Evolutionary conservation across 805 yeast genomes (phyloP).

Genomic region (Candida krabiensis): DNA sequence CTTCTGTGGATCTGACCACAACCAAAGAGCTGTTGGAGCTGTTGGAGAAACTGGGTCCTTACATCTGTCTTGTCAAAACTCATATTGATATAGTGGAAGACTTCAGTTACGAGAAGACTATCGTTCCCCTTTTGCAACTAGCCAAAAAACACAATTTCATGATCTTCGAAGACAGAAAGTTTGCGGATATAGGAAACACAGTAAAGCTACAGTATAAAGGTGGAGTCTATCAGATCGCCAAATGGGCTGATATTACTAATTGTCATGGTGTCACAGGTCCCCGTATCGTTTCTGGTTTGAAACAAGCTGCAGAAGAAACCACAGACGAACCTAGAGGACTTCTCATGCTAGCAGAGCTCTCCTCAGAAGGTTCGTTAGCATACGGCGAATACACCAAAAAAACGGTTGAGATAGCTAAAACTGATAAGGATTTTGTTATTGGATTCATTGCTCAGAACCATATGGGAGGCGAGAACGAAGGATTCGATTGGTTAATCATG

Average conservation of each 20-base stretch:
- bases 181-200: conserved; percentile 98
- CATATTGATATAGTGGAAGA: conserved; percentile 93
- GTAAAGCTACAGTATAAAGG: conserved; percentile 92
- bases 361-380: conserved; percentile 92
- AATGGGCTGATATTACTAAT: conserved; percentile 96
- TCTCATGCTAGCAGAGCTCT: conserved; percentile 92
- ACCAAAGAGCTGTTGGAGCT: conserved; percentile 72
- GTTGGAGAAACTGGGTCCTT: conserved; percentile 84
- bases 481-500: conserved; percentile 94
- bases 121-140: conserved; percentile 68
- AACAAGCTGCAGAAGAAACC: conserved; percentile 73
- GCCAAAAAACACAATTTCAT: conserved; percentile 83
- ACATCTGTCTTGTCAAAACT: conserved; percentile 87
- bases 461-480: conserved; percentile 80
- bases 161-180: conserved; percentile 95
- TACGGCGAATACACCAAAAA: conserved; percentile 84
- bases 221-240: conserved; percentile 84
- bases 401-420: conserved; percentile 83
- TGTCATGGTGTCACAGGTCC: conserved; percentile 98
- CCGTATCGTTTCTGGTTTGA: conserved; percentile 87
- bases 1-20: conserved; percentile 86
- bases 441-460: conserved; percentile 94
- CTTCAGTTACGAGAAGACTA: conserved; percentile 77
- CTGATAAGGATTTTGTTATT: conserved; percentile 85
- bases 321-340: conserved; percentile 82